A percentile compares a stretch with the other conserved stretches of the same genome.
Evolutionary conservation across 805 yeast species (phyloP).

Genomic region (Candida gorgasii): DNA sequence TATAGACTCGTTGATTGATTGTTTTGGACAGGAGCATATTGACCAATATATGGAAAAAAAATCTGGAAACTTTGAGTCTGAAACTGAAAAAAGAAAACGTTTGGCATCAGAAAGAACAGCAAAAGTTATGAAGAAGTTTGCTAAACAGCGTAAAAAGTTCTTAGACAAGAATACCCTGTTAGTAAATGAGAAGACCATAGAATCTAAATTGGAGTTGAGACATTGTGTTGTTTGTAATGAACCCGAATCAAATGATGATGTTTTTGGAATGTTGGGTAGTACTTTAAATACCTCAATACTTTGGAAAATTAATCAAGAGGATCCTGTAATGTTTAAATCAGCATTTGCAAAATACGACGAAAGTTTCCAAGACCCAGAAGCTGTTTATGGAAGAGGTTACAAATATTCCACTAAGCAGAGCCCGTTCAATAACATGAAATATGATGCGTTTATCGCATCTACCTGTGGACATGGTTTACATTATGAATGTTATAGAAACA

Average conservation of each 20-base stretch:
- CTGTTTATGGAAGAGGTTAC: slow-evolving; percentile 18
- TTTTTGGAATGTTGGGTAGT: slow-evolving; percentile 62
- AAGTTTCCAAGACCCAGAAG: slow-evolving; percentile 16
- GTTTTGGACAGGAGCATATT: slow-evolving; percentile 59
- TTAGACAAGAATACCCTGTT: slow-evolving; percentile 33
- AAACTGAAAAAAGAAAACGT: slow-evolving; percentile 54
- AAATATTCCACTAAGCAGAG: slow-evolving; percentile 15
- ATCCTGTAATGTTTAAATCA: slow-evolving; percentile 17
- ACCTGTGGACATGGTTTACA: slow-evolving; percentile 60
- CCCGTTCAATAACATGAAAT: slow-evolving; percentile 8
- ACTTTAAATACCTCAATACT: slow-evolving; percentile 48
- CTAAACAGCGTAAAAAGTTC: slow-evolving; percentile 51
- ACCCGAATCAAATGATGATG: slow-evolving; percentile 41
- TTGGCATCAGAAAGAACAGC: slow-evolving; percentile 63
- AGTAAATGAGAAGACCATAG: slow-evolving; percentile 13
- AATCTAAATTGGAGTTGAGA: slow-evolving; percentile 23
- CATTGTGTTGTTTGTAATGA: slow-evolving; percentile 64
- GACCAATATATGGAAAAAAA: slow-evolving; percentile 50
- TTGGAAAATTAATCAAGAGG: slow-evolving; percentile 38
- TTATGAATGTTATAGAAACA: slow-evolving; percentile 41
- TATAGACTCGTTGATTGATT: slow-evolving; percentile 50
- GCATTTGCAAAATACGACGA: slow-evolving; percentile 26
- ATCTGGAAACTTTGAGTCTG: slow-evolving; percentile 46
- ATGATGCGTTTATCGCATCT: slow-evolving; percentile 31
- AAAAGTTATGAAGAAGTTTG: slow-evolving; percentile 61